phyloP scores from a whole-genome alignment of 371 early-diverging fungal genomes.

The Apophysomyces trapeziformis region DNA sequence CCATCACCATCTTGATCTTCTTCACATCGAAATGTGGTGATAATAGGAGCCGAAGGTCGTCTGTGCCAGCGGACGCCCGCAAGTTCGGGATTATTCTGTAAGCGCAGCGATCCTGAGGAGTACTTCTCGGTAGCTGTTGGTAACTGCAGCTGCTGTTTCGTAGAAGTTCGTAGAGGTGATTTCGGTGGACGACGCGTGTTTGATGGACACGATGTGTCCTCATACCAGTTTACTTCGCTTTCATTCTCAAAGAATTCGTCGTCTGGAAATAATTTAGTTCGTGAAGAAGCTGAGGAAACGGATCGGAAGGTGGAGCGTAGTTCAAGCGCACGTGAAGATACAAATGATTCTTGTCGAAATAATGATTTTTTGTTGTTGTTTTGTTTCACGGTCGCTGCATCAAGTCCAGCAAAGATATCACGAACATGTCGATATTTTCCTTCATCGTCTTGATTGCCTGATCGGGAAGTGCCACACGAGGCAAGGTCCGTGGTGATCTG shows the following conservation, averaged over 20 bases:
- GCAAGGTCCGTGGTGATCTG: conserved; percentile 9
- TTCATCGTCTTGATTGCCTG: conserved; percentile 5
- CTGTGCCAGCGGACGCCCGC: conserved; percentile 14
- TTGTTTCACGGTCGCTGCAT: conserved; percentile 8
- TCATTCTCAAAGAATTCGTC: conserved; percentile 9
- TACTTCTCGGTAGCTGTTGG: conserved; percentile 14
- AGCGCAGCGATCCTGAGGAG: conserved; percentile 12
- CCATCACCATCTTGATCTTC: conserved; percentile 18
- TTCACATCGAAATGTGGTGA: conserved; percentile 4
- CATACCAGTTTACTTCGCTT: conserved; percentile 7
- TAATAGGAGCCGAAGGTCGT: conserved; percentile 21
- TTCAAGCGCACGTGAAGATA: neutral
- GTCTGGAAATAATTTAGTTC: conserved; percentile 5
- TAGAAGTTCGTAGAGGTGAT: conserved; percentile 38
- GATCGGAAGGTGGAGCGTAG: conserved; percentile 1
- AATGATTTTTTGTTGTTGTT: conserved; percentile 5
- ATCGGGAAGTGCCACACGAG: conserved; percentile 13
- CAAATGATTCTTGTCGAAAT: conserved; percentile 1
- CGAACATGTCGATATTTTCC: conserved; percentile 42
- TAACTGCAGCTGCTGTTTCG: conserved; percentile 14
- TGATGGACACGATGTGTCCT: conserved; percentile 21
- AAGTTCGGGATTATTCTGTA: conserved; percentile 19
- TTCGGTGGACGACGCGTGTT: conserved; percentile 37
- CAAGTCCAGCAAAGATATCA: conserved; percentile 33
- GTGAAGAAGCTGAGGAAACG: neutral